Evolutionary conservation across 208 protist genomes (phyloP).

Genomic region (Trypanosoma rangeli): DNA sequence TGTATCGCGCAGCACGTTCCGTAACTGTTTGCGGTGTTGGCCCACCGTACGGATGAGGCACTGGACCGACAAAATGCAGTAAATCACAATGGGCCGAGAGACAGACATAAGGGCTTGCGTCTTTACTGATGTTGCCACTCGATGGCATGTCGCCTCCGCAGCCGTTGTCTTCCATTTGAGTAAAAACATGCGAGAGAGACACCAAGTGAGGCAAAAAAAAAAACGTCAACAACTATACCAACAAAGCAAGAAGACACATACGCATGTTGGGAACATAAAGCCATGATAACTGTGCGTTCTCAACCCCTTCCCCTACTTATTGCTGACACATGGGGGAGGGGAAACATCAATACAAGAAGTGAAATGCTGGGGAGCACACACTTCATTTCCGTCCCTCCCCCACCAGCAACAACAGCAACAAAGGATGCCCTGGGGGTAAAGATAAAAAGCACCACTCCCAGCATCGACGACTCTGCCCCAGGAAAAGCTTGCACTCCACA

Average conservation of each 20-base stretch:
- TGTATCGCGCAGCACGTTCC: slow-evolving; percentile 14
- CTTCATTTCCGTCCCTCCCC: not conserved
- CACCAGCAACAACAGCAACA: slow-evolving; percentile 7
- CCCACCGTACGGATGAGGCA: slow-evolving; percentile 30
- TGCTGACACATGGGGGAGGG: not conserved
- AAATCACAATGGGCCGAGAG: slow-evolving; percentile 33
- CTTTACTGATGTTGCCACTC: not conserved
- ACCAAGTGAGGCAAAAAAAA: not conserved
- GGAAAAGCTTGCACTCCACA: not conserved
- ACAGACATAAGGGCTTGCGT: slow-evolving; percentile 29
- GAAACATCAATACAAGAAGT: not conserved
- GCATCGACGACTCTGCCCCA: not conserved
- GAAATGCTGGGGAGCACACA: not conserved
- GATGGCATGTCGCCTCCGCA: not conserved
- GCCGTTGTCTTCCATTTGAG: not conserved
- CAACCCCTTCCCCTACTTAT: not conserved
- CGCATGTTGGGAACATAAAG: not conserved
- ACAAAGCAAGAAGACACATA: not conserved
- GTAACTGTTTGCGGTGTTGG: slow-evolving; percentile 31
- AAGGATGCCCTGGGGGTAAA: slow-evolving; percentile 1
- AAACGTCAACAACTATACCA: not conserved
- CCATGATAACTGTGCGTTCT: not conserved
- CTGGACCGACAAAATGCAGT: slow-evolving; percentile 29
- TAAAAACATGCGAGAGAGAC: not conserved
- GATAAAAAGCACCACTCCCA: not conserved